These are phyloP conservation scores for Nicotiana tomentosiformis DNA, from an alignment of 257 asterid species.

Conservation along the genomic window DNA sequence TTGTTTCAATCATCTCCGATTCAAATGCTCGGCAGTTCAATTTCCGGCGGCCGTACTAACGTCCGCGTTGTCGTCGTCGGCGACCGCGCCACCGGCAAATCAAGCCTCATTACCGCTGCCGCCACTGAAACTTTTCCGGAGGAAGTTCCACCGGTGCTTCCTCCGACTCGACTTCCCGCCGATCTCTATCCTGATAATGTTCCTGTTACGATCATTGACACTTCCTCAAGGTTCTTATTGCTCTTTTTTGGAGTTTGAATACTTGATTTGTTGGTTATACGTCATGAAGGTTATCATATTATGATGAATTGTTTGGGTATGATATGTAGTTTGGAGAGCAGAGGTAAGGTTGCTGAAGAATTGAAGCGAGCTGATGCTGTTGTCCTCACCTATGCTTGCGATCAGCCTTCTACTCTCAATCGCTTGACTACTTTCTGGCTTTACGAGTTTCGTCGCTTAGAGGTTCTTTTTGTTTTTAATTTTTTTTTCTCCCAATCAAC, in stretches of 20 bases:
- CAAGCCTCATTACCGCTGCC: conserved; percentile 88
- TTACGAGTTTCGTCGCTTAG: conserved; percentile 81
- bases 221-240: conserved; percentile 70
- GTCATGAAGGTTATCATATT: not conserved
- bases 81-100: conserved; percentile 92
- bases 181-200: conserved; percentile 85
- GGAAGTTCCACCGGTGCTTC: conserved; percentile 87
- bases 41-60: conserved; percentile 51
- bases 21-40: conserved; percentile 49
- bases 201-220: conserved; percentile 76
- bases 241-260: not conserved
- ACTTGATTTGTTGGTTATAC: not conserved
- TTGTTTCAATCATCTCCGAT: not conserved
- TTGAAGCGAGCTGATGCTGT: conserved; percentile 95
- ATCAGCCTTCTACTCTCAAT: conserved; percentile 76
- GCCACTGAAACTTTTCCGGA: conserved; percentile 75
- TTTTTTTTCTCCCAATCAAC: not conserved
- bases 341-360: conserved; percentile 91
- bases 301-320: not conserved
- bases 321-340: conserved; percentile 75
- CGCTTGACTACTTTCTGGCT: conserved; percentile 95
- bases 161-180: conserved; percentile 92
- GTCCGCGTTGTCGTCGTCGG: conserved; percentile 92
- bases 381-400: conserved; percentile 95
- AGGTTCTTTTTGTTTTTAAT: conserved; percentile 36